Evolutionary conservation across 805 yeast genomes (phyloP), one percentile per base, ranked within the genome.

Genomic region (Zygoascus flipseniorum): DNA sequence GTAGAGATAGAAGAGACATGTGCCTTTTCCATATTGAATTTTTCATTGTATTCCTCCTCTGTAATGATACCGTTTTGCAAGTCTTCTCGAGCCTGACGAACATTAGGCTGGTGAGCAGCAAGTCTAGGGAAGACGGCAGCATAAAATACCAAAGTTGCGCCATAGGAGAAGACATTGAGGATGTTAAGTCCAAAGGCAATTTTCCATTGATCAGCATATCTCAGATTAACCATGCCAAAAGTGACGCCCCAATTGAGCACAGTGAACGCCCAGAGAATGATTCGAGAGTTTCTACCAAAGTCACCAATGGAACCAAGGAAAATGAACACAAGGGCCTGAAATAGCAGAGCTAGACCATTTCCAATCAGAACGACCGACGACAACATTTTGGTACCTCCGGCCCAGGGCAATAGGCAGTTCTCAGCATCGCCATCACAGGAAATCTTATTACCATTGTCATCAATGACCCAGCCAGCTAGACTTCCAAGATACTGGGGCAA

Each of bases 261-360:
- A 5, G 55, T 50, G 18, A 47, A 41, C 4, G 42, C 23, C 52
- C 55, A 44, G 26, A 55, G 50, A 13, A 55, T 55, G 39, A 43
- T 43, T 26, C 54, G 28, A 5, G 56, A 52, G 37, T 45, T 53
- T 18, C 48, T 46, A 31, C 54, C 55, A 42, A 53, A 55, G 31
- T 55, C 58, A 16, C 54, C 58, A 18, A 55, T 43, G 11, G 56
- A 51, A n/a, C 58, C 58, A 50, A 55, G 31, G 49, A 51, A 53
- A 26, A 55, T 51, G 44, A 55, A 55, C 14, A 55, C 31, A 8
- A 55, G 35, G 8, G 55, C 53, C 48, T 55, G 58, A 37, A 55
- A 47, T 13, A 53, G 47, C 46, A 55, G 50, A 8, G 56, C 55
- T 42, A 55, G 42, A 16, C 58, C 58, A 26, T 55, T 51, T 6